Evolutionary conservation across 495 filamentous ascomycete species (phyloP).

Genomic region (Xylaria castorea): DNA sequence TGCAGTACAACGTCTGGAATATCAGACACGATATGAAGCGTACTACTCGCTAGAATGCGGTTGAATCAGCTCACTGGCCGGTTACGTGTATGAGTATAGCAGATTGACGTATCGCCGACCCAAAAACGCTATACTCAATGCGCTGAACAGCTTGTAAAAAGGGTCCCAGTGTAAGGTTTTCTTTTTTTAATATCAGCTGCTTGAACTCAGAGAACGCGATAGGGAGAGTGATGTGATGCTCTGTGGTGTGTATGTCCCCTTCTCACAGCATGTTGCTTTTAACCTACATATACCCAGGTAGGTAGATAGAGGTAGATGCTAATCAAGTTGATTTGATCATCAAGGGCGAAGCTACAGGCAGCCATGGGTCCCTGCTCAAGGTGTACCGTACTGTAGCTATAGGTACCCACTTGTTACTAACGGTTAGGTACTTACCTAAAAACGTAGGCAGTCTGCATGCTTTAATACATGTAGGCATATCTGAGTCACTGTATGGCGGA

Average conservation of each 20-base stretch:
- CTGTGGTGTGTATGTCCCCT: background rate
- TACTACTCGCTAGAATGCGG: background rate
- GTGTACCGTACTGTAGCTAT: background rate
- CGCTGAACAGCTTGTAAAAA: background rate
- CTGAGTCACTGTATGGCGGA: background rate
- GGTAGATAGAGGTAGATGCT: background rate
- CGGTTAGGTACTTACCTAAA: background rate
- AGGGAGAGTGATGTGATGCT: background rate
- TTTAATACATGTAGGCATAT: no score
- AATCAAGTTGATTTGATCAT: slow-evolving; percentile 1
- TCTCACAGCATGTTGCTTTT: background rate
- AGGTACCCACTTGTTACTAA: background rate
- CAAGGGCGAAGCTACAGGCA: slow-evolving; percentile 6
- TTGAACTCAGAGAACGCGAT: background rate
- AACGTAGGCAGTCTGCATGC: no score
- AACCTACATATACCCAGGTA: background rate
- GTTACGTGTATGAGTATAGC: background rate
- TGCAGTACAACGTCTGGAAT: background rate
- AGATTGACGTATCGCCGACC: background rate
- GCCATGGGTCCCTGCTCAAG: slow-evolving; percentile 1
- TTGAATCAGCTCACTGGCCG: background rate
- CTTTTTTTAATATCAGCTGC: background rate
- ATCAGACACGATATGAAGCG: background rate
- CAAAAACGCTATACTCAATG: background rate
- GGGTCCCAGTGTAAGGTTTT: background rate